Evolutionary conservation across 495 filamentous ascomycete species (phyloP).

Genomic region (Xylaria sp.): DNA sequence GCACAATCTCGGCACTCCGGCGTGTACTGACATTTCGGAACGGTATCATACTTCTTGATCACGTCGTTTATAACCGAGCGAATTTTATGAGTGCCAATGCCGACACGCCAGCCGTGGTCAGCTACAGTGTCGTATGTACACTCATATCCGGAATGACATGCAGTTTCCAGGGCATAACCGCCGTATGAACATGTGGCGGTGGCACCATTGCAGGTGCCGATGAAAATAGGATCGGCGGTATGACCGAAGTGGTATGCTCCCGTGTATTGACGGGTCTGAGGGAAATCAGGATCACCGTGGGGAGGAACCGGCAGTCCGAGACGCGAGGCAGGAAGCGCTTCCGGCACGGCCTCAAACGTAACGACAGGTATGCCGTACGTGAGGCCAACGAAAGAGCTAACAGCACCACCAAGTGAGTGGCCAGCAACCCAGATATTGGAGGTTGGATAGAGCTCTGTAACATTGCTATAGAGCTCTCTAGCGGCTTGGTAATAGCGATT

Average conservation of each 20-base stretch:
- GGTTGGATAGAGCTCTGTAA: slow-evolving; percentile 85
- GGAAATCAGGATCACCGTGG: slow-evolving; percentile 68
- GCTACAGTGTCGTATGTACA: slow-evolving; percentile 91
- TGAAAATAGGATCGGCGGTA: slow-evolving; percentile 93
- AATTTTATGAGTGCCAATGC: slow-evolving; percentile 85
- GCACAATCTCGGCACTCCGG: slow-evolving; percentile 89
- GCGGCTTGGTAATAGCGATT: slow-evolving; percentile 90
- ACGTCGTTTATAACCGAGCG: slow-evolving; percentile 84
- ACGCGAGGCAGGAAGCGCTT: slow-evolving; percentile 84
- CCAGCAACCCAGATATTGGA: slow-evolving; percentile 87
- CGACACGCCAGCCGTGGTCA: slow-evolving; percentile 89
- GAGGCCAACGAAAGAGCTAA: slow-evolving; percentile 83
- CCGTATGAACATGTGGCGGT: slow-evolving; percentile 86
- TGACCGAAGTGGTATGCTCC: slow-evolving; percentile 94
- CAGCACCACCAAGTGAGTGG: slow-evolving; percentile 89
- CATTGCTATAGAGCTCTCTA: slow-evolving; percentile 87
- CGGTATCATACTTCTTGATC: slow-evolving; percentile 76
- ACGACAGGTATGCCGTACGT: slow-evolving; percentile 88
- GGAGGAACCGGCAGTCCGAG: slow-evolving; percentile 89
- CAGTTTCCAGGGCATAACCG: slow-evolving; percentile 93
- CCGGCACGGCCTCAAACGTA: slow-evolving; percentile 89
- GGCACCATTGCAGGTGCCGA: slow-evolving; percentile 91
- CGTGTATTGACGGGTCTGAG: slow-evolving; percentile 72
- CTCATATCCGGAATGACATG: slow-evolving; percentile 85
- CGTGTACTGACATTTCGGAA: slow-evolving; percentile 72